phyloP scores from a whole-genome alignment of 768 basidiomycete species.

The Calvatia gigantea region DNA sequence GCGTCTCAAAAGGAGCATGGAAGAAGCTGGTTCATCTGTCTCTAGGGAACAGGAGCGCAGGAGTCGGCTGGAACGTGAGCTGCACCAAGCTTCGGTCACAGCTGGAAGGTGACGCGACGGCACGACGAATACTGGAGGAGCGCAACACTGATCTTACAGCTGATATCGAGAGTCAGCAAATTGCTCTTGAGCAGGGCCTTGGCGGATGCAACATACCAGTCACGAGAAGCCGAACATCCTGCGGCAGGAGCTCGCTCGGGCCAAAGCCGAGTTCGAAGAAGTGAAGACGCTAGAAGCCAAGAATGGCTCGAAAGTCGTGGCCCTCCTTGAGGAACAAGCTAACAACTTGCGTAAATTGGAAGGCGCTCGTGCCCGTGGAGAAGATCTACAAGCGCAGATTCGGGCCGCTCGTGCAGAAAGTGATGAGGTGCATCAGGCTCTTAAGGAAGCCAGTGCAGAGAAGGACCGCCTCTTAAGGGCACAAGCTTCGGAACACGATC shows the following conservation, averaged over 20 bases:
- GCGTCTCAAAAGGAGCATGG: conserved; percentile 44
- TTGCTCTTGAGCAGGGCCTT: conserved; percentile 55
- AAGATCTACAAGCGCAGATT: conserved; percentile 75
- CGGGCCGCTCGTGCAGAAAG: conserved; percentile 68
- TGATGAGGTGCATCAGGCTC: conserved; percentile 61
- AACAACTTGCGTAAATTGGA: conserved; percentile 66
- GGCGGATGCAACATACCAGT: conserved; percentile 65
- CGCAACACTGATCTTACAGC: conserved; percentile 54
- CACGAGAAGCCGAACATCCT: conserved; percentile 53
- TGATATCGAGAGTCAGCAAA: conserved; percentile 54
- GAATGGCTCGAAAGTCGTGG: conserved; percentile 59
- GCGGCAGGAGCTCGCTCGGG: conserved; percentile 61
- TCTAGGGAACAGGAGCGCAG: conserved; percentile 48
- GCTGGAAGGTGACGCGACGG: conserved; percentile 58
- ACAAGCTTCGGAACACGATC: conserved; percentile 67
- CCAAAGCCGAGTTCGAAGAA: conserved; percentile 60
- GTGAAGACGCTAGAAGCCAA: conserved; percentile 63
- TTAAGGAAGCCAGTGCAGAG: conserved; percentile 68
- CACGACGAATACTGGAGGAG: conserved; percentile 60
- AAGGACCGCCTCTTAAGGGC: conserved; percentile 73
- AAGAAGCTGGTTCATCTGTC: conserved; percentile 33
- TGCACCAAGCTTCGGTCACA: conserved; percentile 60
- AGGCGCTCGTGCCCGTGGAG: conserved; percentile 69
- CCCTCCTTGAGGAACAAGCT: conserved; percentile 75
- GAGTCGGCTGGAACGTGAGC: conserved; percentile 58